Base-by-base conservation (phyloP, 2,329 filamentous ascomycete genomes). In the Phialophora verrucosa region DNA sequence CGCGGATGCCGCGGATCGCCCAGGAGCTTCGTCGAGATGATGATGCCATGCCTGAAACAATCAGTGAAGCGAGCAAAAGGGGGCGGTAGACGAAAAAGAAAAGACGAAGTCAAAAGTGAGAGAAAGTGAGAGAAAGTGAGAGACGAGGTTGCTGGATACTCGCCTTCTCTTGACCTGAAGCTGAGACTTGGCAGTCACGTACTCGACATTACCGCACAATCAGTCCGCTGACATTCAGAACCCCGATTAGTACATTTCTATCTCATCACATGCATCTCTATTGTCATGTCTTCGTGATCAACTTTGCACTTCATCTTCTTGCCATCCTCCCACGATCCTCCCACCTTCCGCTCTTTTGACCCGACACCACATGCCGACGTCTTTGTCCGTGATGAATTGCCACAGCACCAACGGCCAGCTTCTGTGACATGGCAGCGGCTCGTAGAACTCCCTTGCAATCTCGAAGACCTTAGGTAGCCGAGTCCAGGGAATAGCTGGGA, bases 401-500 rank as follows among this genome's bases (percentile, higher is more conserved):
- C 92, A 98, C 72, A 98, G 91, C 59, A 96, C 94, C 76, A 91
- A 90, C 10, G 89, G 85, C 95, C 95, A 99, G 84, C 92, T 97
- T 76, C 88, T 87, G 76, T 98, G 94, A 70, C 85, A 86, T 10
- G 95, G 95, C 72, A 99, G 82, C 66, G 91, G 90, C 70, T 90
- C 88, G 80, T 99, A 99, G 77, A 97, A 99, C 79, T 98, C 95
- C 70, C 85, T 85, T 0, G 95, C 95, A 64, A 96, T 91, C 69
- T 87, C 81, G 75, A 93, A 88, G 62, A 99, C 83, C 75, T 84
- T 84, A 62, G 89, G 91, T 47, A 99, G 85, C 35, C 90, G 85
- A 10, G 93, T 97, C 95, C 95, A 99, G 0, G 95, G 94, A 55
- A 99, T 87, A 56, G 95, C 95, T 11, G 95, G 95, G 81, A 99